Evolutionary conservation across 75 land plant species (phyloP).

Genomic region (Chamaecyparis obtusa): DNA sequence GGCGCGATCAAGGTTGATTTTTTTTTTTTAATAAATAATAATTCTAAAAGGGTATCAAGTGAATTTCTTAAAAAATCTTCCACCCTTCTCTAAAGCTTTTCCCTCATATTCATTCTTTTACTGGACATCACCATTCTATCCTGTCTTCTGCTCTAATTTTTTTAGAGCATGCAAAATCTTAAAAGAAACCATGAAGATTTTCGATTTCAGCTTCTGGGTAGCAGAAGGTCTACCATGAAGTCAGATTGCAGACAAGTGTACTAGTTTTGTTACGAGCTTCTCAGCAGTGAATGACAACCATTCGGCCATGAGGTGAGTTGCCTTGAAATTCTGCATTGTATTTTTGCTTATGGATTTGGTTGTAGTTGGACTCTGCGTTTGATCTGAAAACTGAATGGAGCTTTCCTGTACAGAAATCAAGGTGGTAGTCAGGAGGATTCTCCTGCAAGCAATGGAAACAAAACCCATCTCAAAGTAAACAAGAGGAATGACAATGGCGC

Average conservation of each 20-base stretch:
- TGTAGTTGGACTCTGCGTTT: not conserved
- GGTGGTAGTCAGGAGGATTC: not conserved
- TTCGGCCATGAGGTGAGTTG: conserved; percentile 10
- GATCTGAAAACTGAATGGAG: not conserved
- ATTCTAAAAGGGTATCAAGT: not conserved
- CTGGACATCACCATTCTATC: not conserved
- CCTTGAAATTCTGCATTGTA: not conserved
- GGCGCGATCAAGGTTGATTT: not conserved
- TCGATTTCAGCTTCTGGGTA: not conserved
- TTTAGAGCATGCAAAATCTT: not conserved
- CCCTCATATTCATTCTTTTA: not conserved
- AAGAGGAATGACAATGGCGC: not conserved
- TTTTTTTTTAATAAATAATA: no score
- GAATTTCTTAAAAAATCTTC: not conserved
- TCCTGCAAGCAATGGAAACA: not conserved
- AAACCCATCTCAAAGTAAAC: not conserved
- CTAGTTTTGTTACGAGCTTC: not conserved
- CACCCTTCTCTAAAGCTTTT: not conserved
- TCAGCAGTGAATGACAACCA: not conserved
- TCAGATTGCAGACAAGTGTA: not conserved
- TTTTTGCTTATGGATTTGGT: not conserved
- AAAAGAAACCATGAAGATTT: not conserved
- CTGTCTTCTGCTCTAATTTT: not conserved
- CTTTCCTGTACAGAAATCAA: conserved; percentile 6
- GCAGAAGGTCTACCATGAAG: not conserved